Evolutionary conservation across 2,329 filamentous ascomycete genomes (phyloP).

Genomic region (Cordyceps fumosorosea): DNA sequence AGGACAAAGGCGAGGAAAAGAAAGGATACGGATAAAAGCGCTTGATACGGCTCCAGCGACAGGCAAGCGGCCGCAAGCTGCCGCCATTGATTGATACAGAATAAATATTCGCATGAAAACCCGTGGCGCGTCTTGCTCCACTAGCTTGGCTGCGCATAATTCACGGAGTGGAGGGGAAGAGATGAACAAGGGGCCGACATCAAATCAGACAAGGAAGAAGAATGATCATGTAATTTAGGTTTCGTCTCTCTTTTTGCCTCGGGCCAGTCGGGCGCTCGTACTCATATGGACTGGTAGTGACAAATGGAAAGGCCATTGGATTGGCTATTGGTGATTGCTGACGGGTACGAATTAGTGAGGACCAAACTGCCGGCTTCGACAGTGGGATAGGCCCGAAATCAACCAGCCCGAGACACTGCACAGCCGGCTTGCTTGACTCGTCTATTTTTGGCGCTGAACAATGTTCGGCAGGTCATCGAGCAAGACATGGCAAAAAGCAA

Average conservation of each 20-base stretch:
- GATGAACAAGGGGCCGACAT: slow-evolving; percentile 9
- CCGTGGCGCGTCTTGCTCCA: background rate
- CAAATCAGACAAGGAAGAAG: background rate
- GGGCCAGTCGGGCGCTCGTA: background rate
- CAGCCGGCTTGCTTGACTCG: background rate
- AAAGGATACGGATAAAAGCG: background rate
- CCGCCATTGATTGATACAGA: background rate
- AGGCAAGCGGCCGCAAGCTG: background rate
- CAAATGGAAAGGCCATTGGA: background rate
- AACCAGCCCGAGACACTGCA: background rate
- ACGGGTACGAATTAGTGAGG: background rate
- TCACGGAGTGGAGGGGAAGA: background rate
- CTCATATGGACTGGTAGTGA: background rate
- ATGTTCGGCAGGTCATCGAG: background rate
- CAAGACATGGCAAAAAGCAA: background rate
- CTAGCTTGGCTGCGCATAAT: background rate
- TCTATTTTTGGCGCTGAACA: slow-evolving; percentile 5
- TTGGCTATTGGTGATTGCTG: too few relatives aligned
- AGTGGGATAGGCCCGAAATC: background rate
- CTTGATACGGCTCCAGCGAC: background rate
- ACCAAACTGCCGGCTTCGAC: background rate
- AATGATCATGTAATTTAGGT: background rate
- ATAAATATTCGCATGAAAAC: background rate
- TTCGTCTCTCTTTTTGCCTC: background rate
- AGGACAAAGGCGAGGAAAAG: background rate